Evolutionary conservation across 2,329 filamentous ascomycete species (phyloP).

Genomic region (Alternaria viburni): DNA sequence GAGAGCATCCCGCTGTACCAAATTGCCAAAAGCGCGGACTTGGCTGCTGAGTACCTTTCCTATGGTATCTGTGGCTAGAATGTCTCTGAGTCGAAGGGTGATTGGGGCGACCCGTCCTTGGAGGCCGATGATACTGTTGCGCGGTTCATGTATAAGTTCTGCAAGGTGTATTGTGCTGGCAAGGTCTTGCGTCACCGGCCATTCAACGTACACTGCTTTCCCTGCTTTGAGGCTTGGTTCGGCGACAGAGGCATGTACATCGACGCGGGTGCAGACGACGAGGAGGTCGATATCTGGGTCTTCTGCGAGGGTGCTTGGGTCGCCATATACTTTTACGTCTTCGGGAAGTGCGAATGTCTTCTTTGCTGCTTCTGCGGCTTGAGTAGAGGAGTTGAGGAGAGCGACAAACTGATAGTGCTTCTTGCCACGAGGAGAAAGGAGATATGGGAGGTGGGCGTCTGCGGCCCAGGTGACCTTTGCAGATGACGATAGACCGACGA

Average conservation of each 20-base stretch:
- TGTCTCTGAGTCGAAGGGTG: slow-evolving; percentile 47
- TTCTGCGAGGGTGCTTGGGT: slow-evolving; percentile 51
- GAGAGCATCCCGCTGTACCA: slow-evolving; percentile 15
- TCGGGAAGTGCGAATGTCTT: slow-evolving; percentile 44
- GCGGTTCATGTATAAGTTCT: neutral
- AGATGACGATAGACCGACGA: slow-evolving; percentile 64
- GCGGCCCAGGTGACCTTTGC: slow-evolving; percentile 62
- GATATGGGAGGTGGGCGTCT: slow-evolving; percentile 65
- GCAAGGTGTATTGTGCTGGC: slow-evolving; percentile 51
- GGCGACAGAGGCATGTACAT: slow-evolving; percentile 57
- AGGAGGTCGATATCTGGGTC: slow-evolving; percentile 47
- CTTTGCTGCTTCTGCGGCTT: slow-evolving; percentile 52
- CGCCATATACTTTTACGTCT: slow-evolving; percentile 54
- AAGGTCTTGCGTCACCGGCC: slow-evolving; percentile 52
- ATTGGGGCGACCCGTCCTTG: slow-evolving; percentile 52
- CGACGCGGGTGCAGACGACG: slow-evolving; percentile 61
- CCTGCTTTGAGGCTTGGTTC: slow-evolving; percentile 59
- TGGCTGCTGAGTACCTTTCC: slow-evolving; percentile 49
- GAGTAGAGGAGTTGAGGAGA: slow-evolving; percentile 53
- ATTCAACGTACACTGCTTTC: slow-evolving; percentile 62
- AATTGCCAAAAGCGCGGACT: slow-evolving; percentile 13
- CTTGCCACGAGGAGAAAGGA: slow-evolving; percentile 51
- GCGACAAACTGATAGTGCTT: slow-evolving; percentile 54
- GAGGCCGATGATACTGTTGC: slow-evolving; percentile 49
- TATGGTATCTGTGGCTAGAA: slow-evolving; percentile 50